Base-by-base conservation (phyloP, 768 basidiomycete species). In the Boletus sp. region DNA sequence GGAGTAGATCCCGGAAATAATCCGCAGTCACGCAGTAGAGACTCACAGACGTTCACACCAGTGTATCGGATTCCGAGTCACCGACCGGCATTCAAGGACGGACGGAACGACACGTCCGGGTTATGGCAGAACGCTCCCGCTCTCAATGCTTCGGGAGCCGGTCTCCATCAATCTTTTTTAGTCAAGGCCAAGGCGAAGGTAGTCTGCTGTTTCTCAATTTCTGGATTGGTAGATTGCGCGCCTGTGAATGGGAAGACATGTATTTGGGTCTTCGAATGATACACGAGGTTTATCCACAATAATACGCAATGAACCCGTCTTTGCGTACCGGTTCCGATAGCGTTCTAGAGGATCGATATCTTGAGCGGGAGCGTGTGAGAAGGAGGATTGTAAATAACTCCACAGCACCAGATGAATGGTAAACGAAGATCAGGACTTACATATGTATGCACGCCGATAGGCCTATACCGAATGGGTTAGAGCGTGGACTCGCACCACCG, bases 1-100 rank as follows among this genome's bases (percentile, higher is more conserved):
- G 33, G 47, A 47, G n/a, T 3, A 54, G 58, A 64, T 64, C 58
- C 56, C 54, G 59, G 71, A 54, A 56, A 61, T 52, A 52, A 47
- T 65, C 50, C 46, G 46, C 49, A 40, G 47, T 35, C 50, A 41
- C 45, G 51, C 40, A 54, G 44, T 28, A 20, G 20, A 53, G 45
- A 52, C 53, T 56, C 67, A 58, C 58, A 39, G 48, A 50, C 2
- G 42, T 57, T 58, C 59, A 42, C 62, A 62, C 50, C 52, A 40
- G 45, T 7, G 7, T 46, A 45, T 52, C 55, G 59, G 56, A 48
- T 50, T 54, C 64, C 55, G 68, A 58, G 50, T 36, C 48, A 52
- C 60, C 51, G 29, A 20, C 51, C 49, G 48, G 37, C 20, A 18
- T 52, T 48, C 47, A 39, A 54, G 51, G 54, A 51, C 36, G 51